Percentiles rank a stretch among this genome's conserved stretches.
Evolutionary conservation across 225 moss, liverwort and hornwort species (phyloP).

Genomic region (Polytrichum commune): DNA sequence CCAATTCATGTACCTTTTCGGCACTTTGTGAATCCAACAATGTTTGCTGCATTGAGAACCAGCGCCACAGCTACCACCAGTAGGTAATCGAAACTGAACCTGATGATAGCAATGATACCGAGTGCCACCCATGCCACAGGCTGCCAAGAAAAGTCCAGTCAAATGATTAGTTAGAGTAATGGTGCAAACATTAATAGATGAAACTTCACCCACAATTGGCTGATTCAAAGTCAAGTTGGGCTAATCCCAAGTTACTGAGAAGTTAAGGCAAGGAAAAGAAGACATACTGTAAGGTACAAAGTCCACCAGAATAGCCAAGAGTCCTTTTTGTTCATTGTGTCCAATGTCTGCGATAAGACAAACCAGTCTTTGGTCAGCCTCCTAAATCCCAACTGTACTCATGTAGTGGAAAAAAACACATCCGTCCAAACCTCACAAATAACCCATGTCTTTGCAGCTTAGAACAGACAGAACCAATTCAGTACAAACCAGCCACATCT

Average conservation of each 20-base stretch:
- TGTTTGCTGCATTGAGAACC: conserved; percentile 58
- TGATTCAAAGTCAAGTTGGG: too few relatives aligned
- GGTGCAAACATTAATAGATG: too few relatives aligned
- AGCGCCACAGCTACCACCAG: conserved; percentile 55
- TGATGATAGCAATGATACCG: conserved; percentile 53
- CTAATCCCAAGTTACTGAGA: too few relatives aligned
- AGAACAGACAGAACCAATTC: not conserved
- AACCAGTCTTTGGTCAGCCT: conserved; percentile 7
- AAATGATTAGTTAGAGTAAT: too few relatives aligned
- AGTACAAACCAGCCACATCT: not conserved
- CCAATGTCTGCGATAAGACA: conserved; percentile 54
- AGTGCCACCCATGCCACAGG: conserved; percentile 61
- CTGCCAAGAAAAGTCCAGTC: conserved; percentile 15
- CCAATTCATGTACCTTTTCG: conserved; percentile 48
- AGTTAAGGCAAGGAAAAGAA: not conserved
- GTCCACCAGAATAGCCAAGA: conserved; percentile 99
- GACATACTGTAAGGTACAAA: conserved; percentile 70
- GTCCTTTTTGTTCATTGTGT: conserved; percentile 88
- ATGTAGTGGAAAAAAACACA: not conserved
- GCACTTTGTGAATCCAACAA: conserved; percentile 68
- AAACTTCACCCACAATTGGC: too few relatives aligned
- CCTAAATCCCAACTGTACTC: not conserved
- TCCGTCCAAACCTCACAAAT: not conserved
- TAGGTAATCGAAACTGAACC: conserved; percentile 65
- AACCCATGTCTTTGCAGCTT: not conserved